Percentiles rank a stretch among this genome's conserved stretches.
Conservation (phyloP, 495 filamentous ascomycete genomes). For the Penicillium taxi region DNA sequence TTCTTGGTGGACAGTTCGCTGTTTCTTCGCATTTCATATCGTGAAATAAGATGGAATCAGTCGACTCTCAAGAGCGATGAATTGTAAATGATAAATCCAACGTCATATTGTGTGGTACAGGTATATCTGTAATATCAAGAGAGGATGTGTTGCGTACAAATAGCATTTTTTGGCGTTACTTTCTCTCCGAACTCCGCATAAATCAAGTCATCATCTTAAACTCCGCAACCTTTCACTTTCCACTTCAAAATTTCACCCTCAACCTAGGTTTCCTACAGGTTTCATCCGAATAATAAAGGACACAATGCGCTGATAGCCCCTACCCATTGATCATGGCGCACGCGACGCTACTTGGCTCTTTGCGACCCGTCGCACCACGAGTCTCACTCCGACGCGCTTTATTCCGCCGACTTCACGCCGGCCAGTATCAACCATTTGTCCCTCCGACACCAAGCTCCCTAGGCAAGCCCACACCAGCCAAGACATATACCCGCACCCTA, state of each 20-base stretch:
- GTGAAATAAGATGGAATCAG: too few relatives aligned
- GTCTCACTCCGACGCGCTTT: conserved; percentile 7
- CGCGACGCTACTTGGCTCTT: conserved; percentile 21
- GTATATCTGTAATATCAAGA: too few relatives aligned
- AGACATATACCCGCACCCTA: conserved; percentile 53
- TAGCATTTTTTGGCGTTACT: too few relatives aligned
- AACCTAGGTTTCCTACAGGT: background rate
- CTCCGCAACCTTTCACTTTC: background rate
- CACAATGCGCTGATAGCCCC: conserved; percentile 9
- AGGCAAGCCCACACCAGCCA: conserved; percentile 59
- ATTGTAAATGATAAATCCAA: too few relatives aligned
- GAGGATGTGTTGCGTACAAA: too few relatives aligned
- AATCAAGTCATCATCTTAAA: background rate
- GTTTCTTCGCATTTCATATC: too few relatives aligned
- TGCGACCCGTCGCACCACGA: conserved; percentile 16
- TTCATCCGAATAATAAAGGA: background rate
- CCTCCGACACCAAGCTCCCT: conserved; percentile 78
- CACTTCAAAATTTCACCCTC: background rate
- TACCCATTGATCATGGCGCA: conserved; percentile 15
- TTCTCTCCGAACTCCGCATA: background rate
- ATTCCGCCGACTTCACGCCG: conserved; percentile 21
- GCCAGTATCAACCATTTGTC: conserved; percentile 58
- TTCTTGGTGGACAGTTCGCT: too few relatives aligned
- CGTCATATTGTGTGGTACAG: too few relatives aligned
- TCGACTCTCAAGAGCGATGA: too few relatives aligned